Conservation (phyloP, 345 rosid species). For the Microcos paniculata region DNA sequence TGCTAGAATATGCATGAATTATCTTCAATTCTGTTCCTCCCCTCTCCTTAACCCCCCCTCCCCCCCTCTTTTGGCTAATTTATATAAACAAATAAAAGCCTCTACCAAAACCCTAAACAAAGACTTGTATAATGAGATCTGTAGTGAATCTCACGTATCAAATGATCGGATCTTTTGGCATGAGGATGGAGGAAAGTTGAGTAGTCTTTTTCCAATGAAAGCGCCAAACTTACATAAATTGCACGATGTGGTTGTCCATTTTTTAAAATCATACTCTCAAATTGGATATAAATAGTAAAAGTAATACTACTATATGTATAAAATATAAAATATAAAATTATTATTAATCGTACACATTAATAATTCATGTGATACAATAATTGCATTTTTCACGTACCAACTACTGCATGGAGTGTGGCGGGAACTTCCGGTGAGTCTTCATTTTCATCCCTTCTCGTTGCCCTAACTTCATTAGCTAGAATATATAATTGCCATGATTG, state of each 20-base stretch:
- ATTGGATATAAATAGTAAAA: not conserved
- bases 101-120: not conserved
- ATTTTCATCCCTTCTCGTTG: not conserved
- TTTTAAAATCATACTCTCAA: not conserved
- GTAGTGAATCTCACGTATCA: conserved; percentile 4
- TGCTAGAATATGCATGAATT: not conserved
- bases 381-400: not conserved
- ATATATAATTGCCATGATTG: not conserved
- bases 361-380: not conserved
- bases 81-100: not conserved
- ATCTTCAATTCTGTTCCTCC: not conserved
- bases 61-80: not conserved
- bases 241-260: not conserved
- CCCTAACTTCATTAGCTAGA: not conserved
- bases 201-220: conserved; percentile 5
- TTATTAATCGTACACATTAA: not conserved
- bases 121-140: conserved; percentile 12
- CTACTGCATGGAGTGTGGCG: not conserved
- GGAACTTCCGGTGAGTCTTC: not conserved
- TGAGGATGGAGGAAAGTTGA: conserved; percentile 11
- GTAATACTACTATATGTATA: not conserved
- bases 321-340: not conserved
- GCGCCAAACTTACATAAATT: not conserved
- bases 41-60: not conserved
- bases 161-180: not conserved